phyloP scores from a whole-genome alignment of 441 rosid species.

The Flueggea neowawraea region DNA sequence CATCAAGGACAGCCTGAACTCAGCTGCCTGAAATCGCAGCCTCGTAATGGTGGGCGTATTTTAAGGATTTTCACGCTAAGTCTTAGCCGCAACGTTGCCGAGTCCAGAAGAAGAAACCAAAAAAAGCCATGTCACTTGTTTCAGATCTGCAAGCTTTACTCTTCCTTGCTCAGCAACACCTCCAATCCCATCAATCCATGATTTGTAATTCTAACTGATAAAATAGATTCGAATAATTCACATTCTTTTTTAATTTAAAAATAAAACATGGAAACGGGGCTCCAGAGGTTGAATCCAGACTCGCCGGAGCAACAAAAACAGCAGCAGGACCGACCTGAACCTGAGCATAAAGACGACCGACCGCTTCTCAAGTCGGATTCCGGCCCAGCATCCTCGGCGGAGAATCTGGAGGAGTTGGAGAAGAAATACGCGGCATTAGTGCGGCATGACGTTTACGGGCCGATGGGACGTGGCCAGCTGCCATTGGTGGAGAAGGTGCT shows the following conservation, averaged over 20 bases:
- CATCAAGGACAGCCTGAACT: not conserved
- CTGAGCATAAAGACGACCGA: constrained; percentile 52
- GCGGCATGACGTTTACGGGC: constrained; percentile 76
- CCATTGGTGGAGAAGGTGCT: constrained; percentile 63
- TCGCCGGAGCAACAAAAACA: too few species aligned
- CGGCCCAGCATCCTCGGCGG: constrained; percentile 20
- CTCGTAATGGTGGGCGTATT: not conserved
- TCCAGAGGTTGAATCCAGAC: not conserved
- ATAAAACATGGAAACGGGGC: not conserved
- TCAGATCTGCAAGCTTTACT: not conserved
- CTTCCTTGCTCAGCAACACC: too few species aligned
- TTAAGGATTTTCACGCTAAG: not conserved
- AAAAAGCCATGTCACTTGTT: not conserved
- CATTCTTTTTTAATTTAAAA: not conserved
- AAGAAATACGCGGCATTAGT: constrained; percentile 92
- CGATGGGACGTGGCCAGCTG: constrained; percentile 85
- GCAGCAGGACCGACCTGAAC: not conserved
- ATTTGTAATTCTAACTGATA: too few species aligned
- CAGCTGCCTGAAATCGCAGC: not conserved
- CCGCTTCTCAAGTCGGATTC: constrained; percentile 76
- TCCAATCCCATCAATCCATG: too few species aligned
- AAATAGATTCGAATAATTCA: too few species aligned
- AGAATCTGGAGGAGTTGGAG: constrained; percentile 64
- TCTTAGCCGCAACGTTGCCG: not conserved
- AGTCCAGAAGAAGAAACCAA: too few species aligned